Percentiles rank a stretch among this genome's conserved stretches.
Evolutionary conservation across 2,329 filamentous ascomycete genomes (phyloP).

Genomic region (Chaetomium globosum): DNA sequence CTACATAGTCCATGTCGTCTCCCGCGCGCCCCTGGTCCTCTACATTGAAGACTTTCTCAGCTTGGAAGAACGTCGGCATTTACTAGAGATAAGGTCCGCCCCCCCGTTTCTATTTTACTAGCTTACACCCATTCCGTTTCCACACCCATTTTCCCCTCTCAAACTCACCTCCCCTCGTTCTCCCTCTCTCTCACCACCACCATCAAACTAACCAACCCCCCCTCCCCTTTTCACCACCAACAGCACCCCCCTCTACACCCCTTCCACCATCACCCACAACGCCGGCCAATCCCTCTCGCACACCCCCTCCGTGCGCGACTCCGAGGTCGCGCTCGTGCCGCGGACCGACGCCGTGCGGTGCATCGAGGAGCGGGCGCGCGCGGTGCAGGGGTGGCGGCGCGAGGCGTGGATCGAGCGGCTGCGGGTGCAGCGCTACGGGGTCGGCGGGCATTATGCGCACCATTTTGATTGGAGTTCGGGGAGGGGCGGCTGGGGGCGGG

Average conservation of each 20-base stretch:
- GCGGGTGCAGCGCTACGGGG: constrained; percentile 54
- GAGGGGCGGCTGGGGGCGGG: constrained; percentile 51
- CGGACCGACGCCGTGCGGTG: constrained; percentile 50
- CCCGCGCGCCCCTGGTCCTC: constrained; percentile 54
- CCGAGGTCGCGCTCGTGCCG: constrained; percentile 55
- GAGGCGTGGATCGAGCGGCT: constrained; percentile 57
- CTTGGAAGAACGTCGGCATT: constrained; percentile 48
- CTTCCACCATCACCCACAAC: constrained; percentile 55
- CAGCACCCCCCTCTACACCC: constrained; percentile 53
- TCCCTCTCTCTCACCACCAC: too few relatives aligned
- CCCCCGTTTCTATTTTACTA: not conserved
- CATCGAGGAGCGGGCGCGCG: constrained; percentile 51
- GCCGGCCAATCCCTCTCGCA: constrained; percentile 46
- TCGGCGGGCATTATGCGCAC: constrained; percentile 54
- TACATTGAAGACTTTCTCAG: constrained; percentile 58
- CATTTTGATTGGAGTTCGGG: constrained; percentile 58
- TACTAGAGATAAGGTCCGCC: constrained; percentile 54
- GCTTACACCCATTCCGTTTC: not conserved
- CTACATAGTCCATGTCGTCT: constrained; percentile 51
- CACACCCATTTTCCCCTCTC: not conserved
- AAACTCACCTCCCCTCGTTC: too few relatives aligned
- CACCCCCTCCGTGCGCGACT: constrained; percentile 53
- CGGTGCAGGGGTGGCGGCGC: constrained; percentile 57
- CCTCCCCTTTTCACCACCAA: not conserved
- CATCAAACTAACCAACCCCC: not conserved